Base-by-base conservation (phyloP, 805 yeast species). In the Candida ponderosae region DNA sequence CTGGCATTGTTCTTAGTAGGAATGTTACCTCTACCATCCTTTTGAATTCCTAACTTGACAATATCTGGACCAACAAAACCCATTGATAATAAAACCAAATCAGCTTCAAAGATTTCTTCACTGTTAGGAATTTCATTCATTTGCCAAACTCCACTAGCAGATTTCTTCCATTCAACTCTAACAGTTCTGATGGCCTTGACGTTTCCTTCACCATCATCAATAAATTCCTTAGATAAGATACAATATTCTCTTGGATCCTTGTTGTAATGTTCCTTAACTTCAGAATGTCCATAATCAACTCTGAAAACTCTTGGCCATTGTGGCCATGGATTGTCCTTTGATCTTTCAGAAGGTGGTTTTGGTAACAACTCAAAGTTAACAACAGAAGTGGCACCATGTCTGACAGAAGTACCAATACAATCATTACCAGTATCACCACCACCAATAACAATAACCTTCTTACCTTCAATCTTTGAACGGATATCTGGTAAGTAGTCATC, bases 391-490 rank as follows among this genome's bases (percentile, higher is more conserved):
- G 97, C 97, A 31, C 96, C 97, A 59, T 93, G 97, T 68, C 97
- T 82, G 29, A 93, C 89, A 18, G 96, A 76, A 32, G 98, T 90
- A 65, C 97, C 97, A 55, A 90, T 74, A 76, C 97, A 90, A 72
- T 90, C 98, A 59, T 90, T 90, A 76, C 98, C 98, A 27, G 97
- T 90, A 63, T 90, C 98, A 77, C 98, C 98, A 70, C 98, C 98
- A 55, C 98, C 98, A 69, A 90, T 90, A 39, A 90, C 97, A 54
- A 90, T 79, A 40, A 90, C 97, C 46, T 84, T 71, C 72, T 90
- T 93, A 50, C 93, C 97, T 43, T 72, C 77, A 42, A 90, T 61
- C 43, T 74, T 71, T 46, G 72, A 66, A 47, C 82, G 76, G 41
- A 90, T 81, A 40, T 79, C 82, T 44, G 79, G 93, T 60, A 93